Conservation (phyloP, 2,329 filamentous ascomycete species). For the Colletotrichum horii region DNA sequence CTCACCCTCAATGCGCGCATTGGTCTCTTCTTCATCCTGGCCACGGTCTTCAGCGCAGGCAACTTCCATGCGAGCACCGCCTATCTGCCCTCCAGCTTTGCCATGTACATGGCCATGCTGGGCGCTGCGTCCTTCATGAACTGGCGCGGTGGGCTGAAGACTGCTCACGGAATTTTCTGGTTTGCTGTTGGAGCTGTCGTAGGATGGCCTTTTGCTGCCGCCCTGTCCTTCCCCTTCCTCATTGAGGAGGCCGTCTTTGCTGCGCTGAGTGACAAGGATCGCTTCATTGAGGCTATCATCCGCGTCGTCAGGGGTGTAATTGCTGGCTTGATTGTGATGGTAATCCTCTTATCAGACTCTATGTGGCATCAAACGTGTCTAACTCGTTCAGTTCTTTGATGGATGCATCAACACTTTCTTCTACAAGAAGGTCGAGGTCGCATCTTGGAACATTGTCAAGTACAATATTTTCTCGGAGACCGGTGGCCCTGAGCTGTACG, state of each 20-base stretch:
- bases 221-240: conserved; percentile 80
- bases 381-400: conserved; percentile 64
- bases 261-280: conserved; percentile 58
- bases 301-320: conserved; percentile 72
- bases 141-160: conserved; percentile 80
- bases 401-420: conserved; percentile 80
- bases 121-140: conserved; percentile 91
- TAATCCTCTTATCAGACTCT: conserved; percentile 48
- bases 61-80: conserved; percentile 92
- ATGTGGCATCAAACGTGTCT: conserved; percentile 4
- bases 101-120: conserved; percentile 92
- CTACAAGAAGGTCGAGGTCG: conserved; percentile 78
- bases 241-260: conserved; percentile 74
- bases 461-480: conserved; percentile 92
- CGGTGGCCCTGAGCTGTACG: conserved; percentile 89
- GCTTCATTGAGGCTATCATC: conserved; percentile 62
- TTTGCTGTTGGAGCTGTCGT: conserved; percentile 85
- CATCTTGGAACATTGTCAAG: conserved; percentile 90
- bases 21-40: conserved; percentile 82
- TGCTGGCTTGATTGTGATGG: conserved; percentile 71
- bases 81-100: conserved; percentile 91
- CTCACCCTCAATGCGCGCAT: conserved; percentile 81
- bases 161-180: conserved; percentile 85
- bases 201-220: conserved; percentile 93
- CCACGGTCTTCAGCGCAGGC: conserved; percentile 80